Conservation (phyloP, 257 asterid species). For the Nicotiana otophora region DNA sequence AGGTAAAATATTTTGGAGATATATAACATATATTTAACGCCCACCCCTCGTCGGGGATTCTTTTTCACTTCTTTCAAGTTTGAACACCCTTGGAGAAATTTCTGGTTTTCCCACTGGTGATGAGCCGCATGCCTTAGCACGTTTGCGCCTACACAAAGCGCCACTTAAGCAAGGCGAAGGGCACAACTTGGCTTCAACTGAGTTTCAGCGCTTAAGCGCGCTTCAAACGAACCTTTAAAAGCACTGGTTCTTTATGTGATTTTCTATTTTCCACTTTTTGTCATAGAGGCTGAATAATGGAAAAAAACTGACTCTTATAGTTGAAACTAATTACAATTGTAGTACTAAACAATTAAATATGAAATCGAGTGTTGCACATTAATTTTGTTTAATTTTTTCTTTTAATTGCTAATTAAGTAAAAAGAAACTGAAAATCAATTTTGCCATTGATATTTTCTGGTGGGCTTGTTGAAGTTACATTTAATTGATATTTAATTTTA, state of each 20-base stretch:
- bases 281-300: neutral
- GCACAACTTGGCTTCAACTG: neutral
- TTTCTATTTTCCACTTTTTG: neutral
- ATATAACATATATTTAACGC: too few relatives aligned
- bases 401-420: too few relatives aligned
- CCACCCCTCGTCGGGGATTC: too few relatives aligned
- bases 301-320: neutral
- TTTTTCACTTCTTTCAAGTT: too few relatives aligned
- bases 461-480: neutral
- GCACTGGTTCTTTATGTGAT: neutral
- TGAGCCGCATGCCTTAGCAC: neutral
- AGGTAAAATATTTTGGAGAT: too few relatives aligned
- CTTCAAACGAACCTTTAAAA: neutral
- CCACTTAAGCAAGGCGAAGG: neutral
- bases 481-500: neutral
- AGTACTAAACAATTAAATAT: neutral
- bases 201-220: neutral
- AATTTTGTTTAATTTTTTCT: neutral
- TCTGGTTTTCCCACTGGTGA: too few relatives aligned
- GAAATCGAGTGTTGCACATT: neutral
- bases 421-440: neutral
- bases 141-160: too few relatives aligned
- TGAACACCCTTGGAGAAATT: too few relatives aligned
- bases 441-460: neutral
- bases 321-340: neutral